phyloP scores from a whole-genome alignment of 148 eudicot species.

The Rhododendron ferrugineum region DNA sequence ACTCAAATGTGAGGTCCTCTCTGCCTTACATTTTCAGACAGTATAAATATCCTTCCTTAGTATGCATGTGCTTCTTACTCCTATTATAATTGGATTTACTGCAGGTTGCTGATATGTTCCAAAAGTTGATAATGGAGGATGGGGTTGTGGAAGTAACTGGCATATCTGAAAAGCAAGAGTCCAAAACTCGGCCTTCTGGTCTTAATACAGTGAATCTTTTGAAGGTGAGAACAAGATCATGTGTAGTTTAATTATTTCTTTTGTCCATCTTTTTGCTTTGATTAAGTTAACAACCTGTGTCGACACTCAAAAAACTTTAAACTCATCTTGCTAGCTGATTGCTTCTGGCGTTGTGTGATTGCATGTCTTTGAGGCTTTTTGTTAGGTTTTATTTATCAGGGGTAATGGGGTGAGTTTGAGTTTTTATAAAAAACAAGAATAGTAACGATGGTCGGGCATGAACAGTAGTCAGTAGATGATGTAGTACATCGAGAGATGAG shows the following conservation, averaged over 20 bases:
- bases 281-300: neutral
- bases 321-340: neutral
- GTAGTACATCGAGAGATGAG: neutral
- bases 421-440: too few species aligned
- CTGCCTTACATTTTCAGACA: neutral
- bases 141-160: conserved; percentile 56
- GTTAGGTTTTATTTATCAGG: neutral
- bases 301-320: neutral
- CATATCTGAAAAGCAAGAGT: conserved; percentile 73
- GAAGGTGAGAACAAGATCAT: conserved; percentile 41
- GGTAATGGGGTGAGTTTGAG: neutral
- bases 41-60: neutral
- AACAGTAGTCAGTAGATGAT: neutral
- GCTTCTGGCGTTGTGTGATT: neutral
- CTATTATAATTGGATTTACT: neutral
- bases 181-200: conserved; percentile 87
- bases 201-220: conserved; percentile 92
- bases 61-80: conserved; percentile 12
- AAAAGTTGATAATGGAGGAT: conserved; percentile 63
- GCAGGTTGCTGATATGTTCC: conserved; percentile 74
- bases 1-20: conserved; percentile 58
- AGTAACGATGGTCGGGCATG: neutral
- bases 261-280: neutral
- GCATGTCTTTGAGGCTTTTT: neutral
- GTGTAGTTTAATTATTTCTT: neutral